Evolutionary conservation across 148 eudicot genomes (phyloP), one percentile per base, ranked within the genome.

Genomic region (Rhododendron griersonianum): DNA sequence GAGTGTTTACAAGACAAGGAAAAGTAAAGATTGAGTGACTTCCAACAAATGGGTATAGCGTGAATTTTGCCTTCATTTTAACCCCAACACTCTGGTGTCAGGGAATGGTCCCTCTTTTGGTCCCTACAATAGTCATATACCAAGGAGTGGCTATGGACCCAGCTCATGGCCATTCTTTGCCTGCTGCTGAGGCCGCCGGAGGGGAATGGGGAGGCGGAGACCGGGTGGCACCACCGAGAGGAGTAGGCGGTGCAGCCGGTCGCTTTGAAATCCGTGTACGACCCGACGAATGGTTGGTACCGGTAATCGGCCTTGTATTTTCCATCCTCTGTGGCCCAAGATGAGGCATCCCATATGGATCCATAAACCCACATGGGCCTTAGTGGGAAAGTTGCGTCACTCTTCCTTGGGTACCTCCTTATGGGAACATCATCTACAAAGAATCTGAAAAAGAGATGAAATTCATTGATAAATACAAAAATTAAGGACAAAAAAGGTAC

Each of bases 301-400:
- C 84, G 86, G 75, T 96, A 96, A 81, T 96, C 93, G 16, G 98
- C 98, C 80, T 94, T 96, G 92, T 96, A 96, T 87, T 90, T 96
- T 0, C 99, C 99, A 80, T 94, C 87, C 81, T 96, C 99, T 0
- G 99, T 96, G 5, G 99, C 99, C 99, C 99, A 96, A 28, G 98
- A 94, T 11, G 99, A 96, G 25, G 99, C 99, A 89, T 96, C 99
- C 99, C 99, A 96, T 86, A 96, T 96, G 19, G 99, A 96, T 4
- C 99, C 99, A 88, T 96, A 96, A 5, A 92, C 80, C 98, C 98
- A 96, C 99, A 96, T 94, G 90, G 99, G 99, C 86, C 99, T 90
- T 75, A 90, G 28, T 63, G 99, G 99, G 73, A 94, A 96, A 25
- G 99, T 95, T 28, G 90, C 87, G 7, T 15, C 97, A 81, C 98